Evolutionary conservation across 768 basidiomycete genomes (phyloP), one percentile per base, ranked within the genome.

Genomic region (Suillus spraguei): DNA sequence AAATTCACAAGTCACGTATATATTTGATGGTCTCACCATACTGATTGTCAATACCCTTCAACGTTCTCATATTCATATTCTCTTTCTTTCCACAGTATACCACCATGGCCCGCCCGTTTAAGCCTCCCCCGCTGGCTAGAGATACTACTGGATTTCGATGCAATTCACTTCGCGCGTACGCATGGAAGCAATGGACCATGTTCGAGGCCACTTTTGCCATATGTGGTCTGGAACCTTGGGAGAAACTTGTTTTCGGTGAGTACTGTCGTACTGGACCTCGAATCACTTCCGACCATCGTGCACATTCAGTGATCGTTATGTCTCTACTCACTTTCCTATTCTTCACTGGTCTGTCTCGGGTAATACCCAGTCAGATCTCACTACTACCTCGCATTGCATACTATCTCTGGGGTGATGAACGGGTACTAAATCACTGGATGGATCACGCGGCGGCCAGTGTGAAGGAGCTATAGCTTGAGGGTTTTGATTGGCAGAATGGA

Each of bases 181-280:
- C 85, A 52, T 86, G 85, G 85, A 77, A 77, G 4, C 73, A 77
- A 69, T 74, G 82, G 64, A 76, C 86, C 39, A 79, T 81, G 78
- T 69, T 87, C 60, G 85, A 86, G 67, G 73, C 79, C 17, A 85
- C 85, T 1, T 82, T 84, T 62, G 86, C 78, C 1, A 71, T 87
- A 32, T 76, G 79, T 33, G 80, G 87, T 74, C 76, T 87, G 64
- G 85, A 88, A 72, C 79, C 82, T 55, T 87, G 86, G 87, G 87
- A 88, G 78, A 84, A 85, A 67, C 67, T 81, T 42, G 66, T 86
- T 54, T 75, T 85, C 62, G 64, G 86, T 87, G 68, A 66, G 86
- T 81, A 17, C 17, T 38, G 16, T 28, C 54, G 20, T 28, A 24
- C 39, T 58, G 24, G 5, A 20, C 39, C 22, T 28, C 46, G 3